A percentile compares a stretch with the other conserved stretches of the same genome.
phyloP scores from a whole-genome alignment of 2,329 filamentous ascomycete species.

The Colletotrichum musae region DNA sequence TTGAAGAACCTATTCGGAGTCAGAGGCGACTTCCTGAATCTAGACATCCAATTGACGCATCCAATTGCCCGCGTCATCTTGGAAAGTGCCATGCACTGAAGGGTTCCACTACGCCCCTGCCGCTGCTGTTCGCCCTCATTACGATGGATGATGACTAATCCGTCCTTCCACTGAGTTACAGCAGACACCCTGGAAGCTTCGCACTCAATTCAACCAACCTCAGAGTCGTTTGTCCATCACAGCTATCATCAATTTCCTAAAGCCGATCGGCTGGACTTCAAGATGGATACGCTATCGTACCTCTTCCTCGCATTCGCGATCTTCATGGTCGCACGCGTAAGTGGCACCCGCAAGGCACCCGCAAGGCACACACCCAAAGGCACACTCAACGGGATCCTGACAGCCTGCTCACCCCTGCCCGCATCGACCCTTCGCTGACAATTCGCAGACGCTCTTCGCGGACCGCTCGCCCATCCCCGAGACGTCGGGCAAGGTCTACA shows the following conservation, averaged over 20 bases:
- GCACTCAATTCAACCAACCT: too few relatives aligned
- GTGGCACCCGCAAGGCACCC: background rate
- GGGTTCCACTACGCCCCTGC: too few relatives aligned
- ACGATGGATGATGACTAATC: too few relatives aligned
- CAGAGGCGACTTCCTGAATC: too few relatives aligned
- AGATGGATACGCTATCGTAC: conserved; percentile 11
- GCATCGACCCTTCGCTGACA: background rate
- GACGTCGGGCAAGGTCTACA: conserved; percentile 55
- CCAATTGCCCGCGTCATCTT: too few relatives aligned
- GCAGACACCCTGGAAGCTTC: too few relatives aligned
- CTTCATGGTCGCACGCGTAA: conserved; percentile 19
- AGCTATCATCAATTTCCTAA: background rate
- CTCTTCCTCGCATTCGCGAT: conserved; percentile 17
- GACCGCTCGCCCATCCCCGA: conserved; percentile 55
- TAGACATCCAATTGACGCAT: too few relatives aligned
- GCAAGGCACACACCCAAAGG: too few relatives aligned
- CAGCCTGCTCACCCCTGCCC: background rate
- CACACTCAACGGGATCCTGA: background rate
- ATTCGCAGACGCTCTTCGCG: conserved; percentile 41
- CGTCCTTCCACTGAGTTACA: too few relatives aligned
- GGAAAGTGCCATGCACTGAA: too few relatives aligned
- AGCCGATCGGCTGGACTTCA: background rate
- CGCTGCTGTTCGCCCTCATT: too few relatives aligned
- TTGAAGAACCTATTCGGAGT: too few relatives aligned
- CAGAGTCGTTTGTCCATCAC: background rate